Conservation (phyloP, 176 grass and related monocot species). For the Puccinellia tenuiflora region DNA sequence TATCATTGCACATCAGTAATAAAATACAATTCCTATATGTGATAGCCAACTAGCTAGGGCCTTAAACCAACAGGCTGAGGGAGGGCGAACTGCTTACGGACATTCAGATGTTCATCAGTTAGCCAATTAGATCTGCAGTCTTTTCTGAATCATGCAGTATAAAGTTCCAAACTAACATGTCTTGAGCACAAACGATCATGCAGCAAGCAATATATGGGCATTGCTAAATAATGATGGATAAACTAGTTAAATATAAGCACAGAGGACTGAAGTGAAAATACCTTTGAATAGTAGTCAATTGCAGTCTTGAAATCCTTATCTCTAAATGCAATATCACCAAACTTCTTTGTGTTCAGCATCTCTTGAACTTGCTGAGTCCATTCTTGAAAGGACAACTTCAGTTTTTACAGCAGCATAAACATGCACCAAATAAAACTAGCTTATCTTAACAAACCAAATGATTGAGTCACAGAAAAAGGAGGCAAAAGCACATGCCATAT, state of each 20-base stretch:
- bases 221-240: not conserved
- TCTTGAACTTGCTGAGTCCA: constrained; percentile 99
- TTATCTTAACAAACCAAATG: constrained; percentile 37
- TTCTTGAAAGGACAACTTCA: constrained; percentile 99
- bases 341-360: constrained; percentile 99
- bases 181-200: not conserved
- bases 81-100: not conserved
- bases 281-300: constrained; percentile 98
- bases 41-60: not conserved
- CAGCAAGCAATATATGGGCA: not conserved
- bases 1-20: not conserved
- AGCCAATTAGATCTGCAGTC: not conserved
- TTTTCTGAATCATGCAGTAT: not conserved
- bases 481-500: not conserved
- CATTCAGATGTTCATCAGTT: not conserved
- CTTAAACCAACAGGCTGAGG: not conserved
- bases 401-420: constrained; percentile 37
- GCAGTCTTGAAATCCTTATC: constrained; percentile 99
- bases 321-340: constrained; percentile 98
- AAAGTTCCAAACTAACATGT: not conserved
- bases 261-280: constrained; percentile 26
- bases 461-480: not conserved
- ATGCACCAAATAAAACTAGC: constrained; percentile 38
- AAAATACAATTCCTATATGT: not conserved
- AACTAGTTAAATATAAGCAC: not conserved